phyloP scores from a whole-genome alignment of 1,139 yeast species.

The Suhomyces chickasaworum region DNA sequence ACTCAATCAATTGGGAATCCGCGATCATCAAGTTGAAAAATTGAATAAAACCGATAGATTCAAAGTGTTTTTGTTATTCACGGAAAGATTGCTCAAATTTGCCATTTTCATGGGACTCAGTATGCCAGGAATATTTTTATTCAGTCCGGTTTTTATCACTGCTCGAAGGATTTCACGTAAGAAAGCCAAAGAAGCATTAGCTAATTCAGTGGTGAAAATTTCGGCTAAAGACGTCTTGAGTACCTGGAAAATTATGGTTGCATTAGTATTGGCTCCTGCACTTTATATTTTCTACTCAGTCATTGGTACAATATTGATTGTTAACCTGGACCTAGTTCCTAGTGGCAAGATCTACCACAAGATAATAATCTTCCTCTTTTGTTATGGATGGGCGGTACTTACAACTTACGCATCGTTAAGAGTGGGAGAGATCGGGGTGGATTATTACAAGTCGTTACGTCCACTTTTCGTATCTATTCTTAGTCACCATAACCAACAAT shows the following conservation, averaged over 20 bases:
- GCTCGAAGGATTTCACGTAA: constrained; percentile 69
- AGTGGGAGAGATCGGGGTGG: constrained; percentile 47
- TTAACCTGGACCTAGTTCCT: constrained; percentile 22
- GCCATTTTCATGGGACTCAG: constrained; percentile 59
- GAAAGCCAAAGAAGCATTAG: constrained; percentile 79
- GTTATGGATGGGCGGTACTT: constrained; percentile 43
- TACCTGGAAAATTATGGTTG: constrained; percentile 46
- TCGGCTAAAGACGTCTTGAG: constrained; percentile 77
- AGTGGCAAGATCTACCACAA: constrained; percentile 16
- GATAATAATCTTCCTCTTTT: constrained; percentile 29
- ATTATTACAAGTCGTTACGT: constrained; percentile 40
- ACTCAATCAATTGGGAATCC: constrained; percentile 68
- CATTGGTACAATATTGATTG: constrained; percentile 37
- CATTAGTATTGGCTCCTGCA: constrained; percentile 46
- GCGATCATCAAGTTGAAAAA: constrained; percentile 86
- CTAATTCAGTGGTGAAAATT: constrained; percentile 86
- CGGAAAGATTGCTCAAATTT: constrained; percentile 57
- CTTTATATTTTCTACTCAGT: constrained; percentile 45
- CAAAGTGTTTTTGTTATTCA: constrained; percentile 46
- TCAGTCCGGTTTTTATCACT: constrained; percentile 84
- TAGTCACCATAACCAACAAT: constrained; percentile 42
- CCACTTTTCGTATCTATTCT: constrained; percentile 42
- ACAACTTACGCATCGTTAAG: constrained; percentile 48
- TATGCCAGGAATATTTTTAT: constrained; percentile 81
- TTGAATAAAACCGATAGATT: constrained; percentile 53